These are phyloP conservation scores for Polychytrium aggregatum DNA, from an alignment of 192 early-diverging fungal genomes.

Conservation along the genomic window DNA sequence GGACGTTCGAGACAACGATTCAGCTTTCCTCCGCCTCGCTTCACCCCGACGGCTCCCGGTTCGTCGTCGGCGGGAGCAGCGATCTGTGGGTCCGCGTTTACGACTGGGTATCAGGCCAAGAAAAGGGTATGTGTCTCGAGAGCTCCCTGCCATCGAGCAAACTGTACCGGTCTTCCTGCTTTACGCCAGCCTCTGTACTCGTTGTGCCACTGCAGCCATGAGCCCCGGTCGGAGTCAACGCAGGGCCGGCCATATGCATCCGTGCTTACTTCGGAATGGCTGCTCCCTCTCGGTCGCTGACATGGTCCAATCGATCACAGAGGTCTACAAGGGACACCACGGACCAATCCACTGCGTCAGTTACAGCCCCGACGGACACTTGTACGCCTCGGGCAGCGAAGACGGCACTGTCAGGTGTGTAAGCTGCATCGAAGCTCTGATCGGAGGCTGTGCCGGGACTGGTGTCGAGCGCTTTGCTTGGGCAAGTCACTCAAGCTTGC, in stretches of 20 bases:
- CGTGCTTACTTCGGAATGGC: too few relatives aligned
- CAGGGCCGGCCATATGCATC: too few relatives aligned
- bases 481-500: too few relatives aligned
- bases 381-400: slow-evolving; percentile 80
- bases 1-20: slow-evolving; percentile 18
- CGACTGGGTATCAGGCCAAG: slow-evolving; percentile 66
- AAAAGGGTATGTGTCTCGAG: slow-evolving; percentile 30
- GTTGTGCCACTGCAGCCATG: too few relatives aligned
- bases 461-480: too few relatives aligned
- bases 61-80: slow-evolving; percentile 67
- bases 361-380: slow-evolving; percentile 83
- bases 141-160: not conserved
- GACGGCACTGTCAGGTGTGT: slow-evolving; percentile 93
- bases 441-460: too few relatives aligned
- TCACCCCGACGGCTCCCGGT: slow-evolving; percentile 64
- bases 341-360: slow-evolving; percentile 81
- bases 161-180: too few relatives aligned
- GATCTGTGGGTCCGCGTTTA: slow-evolving; percentile 81
- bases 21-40: slow-evolving; percentile 71
- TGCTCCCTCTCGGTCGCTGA: too few relatives aligned
- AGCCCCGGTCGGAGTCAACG: too few relatives aligned
- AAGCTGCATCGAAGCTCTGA: too few relatives aligned
- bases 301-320: too few relatives aligned
- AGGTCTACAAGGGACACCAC: slow-evolving; percentile 85
- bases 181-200: too few relatives aligned